Evolutionary conservation across 2,329 filamentous ascomycete species (phyloP).

Genomic region (Knoxdaviesia capensis): DNA sequence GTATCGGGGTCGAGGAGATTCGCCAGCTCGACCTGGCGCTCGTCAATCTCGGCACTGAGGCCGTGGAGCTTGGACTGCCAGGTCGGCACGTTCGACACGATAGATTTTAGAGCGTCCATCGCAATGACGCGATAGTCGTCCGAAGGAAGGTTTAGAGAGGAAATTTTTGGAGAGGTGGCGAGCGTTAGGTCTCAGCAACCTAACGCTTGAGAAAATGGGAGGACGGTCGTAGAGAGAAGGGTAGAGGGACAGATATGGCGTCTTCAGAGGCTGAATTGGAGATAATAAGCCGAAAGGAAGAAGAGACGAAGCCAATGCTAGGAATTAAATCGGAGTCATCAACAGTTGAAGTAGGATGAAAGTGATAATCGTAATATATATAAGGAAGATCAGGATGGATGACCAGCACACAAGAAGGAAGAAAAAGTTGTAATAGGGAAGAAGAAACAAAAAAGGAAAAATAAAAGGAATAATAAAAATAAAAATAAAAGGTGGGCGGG

Average conservation of each 20-base stretch:
- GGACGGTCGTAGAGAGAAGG: background rate
- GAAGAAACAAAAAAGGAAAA: background rate
- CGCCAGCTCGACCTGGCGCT: conserved; percentile 40
- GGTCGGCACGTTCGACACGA: conserved; percentile 34
- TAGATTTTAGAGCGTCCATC: conserved; percentile 34
- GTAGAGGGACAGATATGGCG: background rate
- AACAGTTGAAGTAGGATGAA: too few relatives aligned
- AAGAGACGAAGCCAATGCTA: background rate
- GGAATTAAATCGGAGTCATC: too few relatives aligned
- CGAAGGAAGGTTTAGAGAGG: background rate
- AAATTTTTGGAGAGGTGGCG: conserved; percentile 4
- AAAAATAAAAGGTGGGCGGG: background rate
- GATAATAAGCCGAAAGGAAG: background rate
- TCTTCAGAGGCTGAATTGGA: background rate
- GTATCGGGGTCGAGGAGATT: conserved; percentile 14
- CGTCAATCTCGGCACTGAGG: conserved; percentile 37
- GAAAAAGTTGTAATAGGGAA: too few relatives aligned
- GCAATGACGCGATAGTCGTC: conserved; percentile 15
- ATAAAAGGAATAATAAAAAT: background rate
- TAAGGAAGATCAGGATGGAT: too few relatives aligned
- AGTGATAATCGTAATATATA: background rate
- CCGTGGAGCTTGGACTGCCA: conserved; percentile 40
- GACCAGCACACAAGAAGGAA: too few relatives aligned
- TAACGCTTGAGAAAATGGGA: conserved; percentile 8
- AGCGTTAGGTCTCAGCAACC: conserved; percentile 13